Conservation (phyloP, 1,284 basidiomycete species). For the Afroboletus lepidellus region DNA sequence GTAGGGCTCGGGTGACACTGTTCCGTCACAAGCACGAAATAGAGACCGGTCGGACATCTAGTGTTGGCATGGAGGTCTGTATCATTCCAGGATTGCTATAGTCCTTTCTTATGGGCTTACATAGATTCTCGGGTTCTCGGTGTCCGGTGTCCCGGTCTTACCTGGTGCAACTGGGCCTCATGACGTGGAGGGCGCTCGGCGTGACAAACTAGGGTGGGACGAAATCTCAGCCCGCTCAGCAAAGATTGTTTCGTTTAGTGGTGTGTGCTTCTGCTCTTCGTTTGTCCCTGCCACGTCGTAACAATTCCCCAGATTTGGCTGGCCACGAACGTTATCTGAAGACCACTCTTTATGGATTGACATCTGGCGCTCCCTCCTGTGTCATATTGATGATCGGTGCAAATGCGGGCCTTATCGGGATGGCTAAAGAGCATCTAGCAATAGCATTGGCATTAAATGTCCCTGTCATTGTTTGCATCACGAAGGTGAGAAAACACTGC, state of each 20-base stretch:
- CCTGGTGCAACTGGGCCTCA: slow-evolving; percentile 56
- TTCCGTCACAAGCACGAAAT: slow-evolving; percentile 98
- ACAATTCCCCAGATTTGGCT: slow-evolving; percentile 64
- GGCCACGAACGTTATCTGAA: slow-evolving; percentile 90
- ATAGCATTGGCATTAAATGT: slow-evolving; percentile 93
- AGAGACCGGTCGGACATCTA: slow-evolving; percentile 92
- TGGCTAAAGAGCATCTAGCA: slow-evolving; percentile 97
- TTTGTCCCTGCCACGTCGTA: not conserved
- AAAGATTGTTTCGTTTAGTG: slow-evolving; percentile 95
- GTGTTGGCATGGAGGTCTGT: slow-evolving; percentile 91
- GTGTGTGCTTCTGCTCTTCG: slow-evolving; percentile 34
- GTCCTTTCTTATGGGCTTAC: not conserved
- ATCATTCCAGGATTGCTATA: not conserved
- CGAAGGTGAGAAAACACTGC: slow-evolving; percentile 62
- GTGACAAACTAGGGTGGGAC: slow-evolving; percentile 93
- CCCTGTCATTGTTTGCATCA: slow-evolving; percentile 92
- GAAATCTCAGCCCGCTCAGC: slow-evolving; percentile 89
- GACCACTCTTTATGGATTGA: slow-evolving; percentile 94
- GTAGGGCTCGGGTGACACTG: slow-evolving; percentile 87
- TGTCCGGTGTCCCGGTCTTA: slow-evolving; percentile 72
- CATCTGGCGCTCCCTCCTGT: slow-evolving; percentile 92
- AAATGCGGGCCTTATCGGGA: slow-evolving; percentile 94
- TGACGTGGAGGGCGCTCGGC: slow-evolving; percentile 63
- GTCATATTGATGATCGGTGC: slow-evolving; percentile 95
- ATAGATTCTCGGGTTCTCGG: slow-evolving; percentile 84